phyloP scores from a whole-genome alignment of 345 rosid species.

The Salix dunnii region DNA sequence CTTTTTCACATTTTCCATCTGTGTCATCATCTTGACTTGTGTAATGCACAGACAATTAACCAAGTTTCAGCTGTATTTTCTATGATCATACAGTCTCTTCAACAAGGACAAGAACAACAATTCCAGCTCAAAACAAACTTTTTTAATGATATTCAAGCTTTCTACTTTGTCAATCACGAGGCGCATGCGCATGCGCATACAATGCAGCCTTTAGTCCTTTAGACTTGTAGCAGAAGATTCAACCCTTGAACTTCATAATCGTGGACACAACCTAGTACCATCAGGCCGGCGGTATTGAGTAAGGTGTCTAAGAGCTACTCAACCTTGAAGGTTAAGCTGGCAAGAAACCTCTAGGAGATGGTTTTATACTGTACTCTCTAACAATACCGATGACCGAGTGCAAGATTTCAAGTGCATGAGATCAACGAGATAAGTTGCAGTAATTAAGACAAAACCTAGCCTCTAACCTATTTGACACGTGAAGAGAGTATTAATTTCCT shows the following conservation, averaged over 20 bases:
- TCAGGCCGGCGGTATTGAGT: background rate
- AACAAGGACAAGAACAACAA: background rate
- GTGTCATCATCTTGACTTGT: slow-evolving; percentile 19
- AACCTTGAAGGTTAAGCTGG: slow-evolving; percentile 4
- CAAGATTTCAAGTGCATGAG: background rate
- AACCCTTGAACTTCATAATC: background rate
- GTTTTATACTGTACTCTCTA: background rate
- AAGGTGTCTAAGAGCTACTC: background rate
- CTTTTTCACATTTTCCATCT: background rate
- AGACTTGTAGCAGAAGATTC: slow-evolving; percentile 1
- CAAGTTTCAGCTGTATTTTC: background rate
- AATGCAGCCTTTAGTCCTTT: background rate
- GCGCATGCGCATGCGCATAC: too few species aligned
- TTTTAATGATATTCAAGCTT: background rate
- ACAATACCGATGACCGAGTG: too few species aligned
- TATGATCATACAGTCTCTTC: background rate
- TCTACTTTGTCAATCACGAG: background rate
- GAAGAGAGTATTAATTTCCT: slow-evolving; percentile 3
- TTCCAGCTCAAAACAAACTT: background rate
- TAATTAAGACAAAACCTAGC: background rate
- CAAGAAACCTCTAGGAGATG: background rate
- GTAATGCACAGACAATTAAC: slow-evolving; percentile 15
- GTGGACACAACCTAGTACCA: background rate
- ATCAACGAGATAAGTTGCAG: background rate
- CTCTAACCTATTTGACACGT: slow-evolving; percentile 1